Evolutionary conservation across 768 basidiomycete species (phyloP), one percentile per base, ranked within the genome.

Genomic region (Tricholoma saponaceum): DNA sequence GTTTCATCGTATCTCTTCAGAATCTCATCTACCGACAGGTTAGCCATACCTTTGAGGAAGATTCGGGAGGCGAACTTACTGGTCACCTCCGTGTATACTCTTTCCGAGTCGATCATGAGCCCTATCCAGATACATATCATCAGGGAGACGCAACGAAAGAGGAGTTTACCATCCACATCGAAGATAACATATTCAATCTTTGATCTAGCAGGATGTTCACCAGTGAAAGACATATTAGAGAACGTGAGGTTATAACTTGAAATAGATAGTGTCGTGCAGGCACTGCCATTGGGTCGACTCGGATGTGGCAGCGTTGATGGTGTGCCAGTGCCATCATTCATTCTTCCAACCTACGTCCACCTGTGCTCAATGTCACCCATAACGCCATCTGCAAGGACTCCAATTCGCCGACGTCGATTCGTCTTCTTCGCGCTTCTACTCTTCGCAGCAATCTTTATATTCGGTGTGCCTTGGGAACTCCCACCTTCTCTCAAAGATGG

Each of bases 61-160:
- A 55, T 20, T 51, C n/a, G n/a, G 52, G 62, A 39, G 44, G 49
- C 56, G 51, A 51, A 75, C 79, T 70, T 66, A 92, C 90, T 92
- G 41, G 89, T 90, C 20, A 90, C 89, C 64, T 83, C 76, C 39
- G 89, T 89, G 70, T 91, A 92, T 28, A 93, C 79, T 53, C 74
- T 74, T 66, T 92, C 90, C 4, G 89, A 86, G 69, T 91, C 86
- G 62, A 92, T 85, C 75, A 91, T 78, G 30, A 90, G 70, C 41
- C 89, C 87, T 89, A 65, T 20, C 37, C 49, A 56, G 52, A 41
- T 53, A 10, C 25, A 51, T 28, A 13, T 41, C 7, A 49, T 62
- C 23, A 33, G 41, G 20, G 13, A 49, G 49, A 5, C 46, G 33
- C 28, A 26, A 46, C 51, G 13, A 26, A 39, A 23, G 20, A 35